Base-by-base conservation (phyloP, 495 filamentous ascomycete species). In the Chlorociboria aeruginascens region DNA sequence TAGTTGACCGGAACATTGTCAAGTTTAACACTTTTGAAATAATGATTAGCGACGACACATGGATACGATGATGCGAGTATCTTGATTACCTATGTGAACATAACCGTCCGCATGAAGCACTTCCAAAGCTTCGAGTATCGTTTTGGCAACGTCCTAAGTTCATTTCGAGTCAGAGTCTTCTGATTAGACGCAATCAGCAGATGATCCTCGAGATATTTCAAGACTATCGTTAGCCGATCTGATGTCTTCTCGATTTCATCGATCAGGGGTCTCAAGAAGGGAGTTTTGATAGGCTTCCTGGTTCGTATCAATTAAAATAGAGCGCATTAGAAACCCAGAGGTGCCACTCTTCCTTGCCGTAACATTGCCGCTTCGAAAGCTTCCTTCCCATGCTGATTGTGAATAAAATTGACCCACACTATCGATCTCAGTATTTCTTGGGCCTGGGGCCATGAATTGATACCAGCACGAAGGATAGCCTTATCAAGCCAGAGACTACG, bases 1-100 rank as follows among this genome's bases (percentile, higher is more conserved):
- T 63, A 54, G 48, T 68, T 69, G 13, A 69, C 60, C 14, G 69
- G 58, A 8, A 71, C 49, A 49, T 69, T 69, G 44, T 64, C 54
- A 16, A 59, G 54, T 51, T 69, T 69, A 20, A 69, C 42, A 63
- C 69, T 63, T 45, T 1, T 16, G 17, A 17, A 1, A 13, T 13
- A 20, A 20, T 9, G n/a, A 45, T 34, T 34, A n/a, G 6, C 13
- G 10, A n/a, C 7, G 29, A 35, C 12, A 16, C 12, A n/a, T 1
- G 8, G 28, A 12, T 6, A 8, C 4, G 20, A 25, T 25, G 11
- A 16, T 35, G 8, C 6, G 7, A 14, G n/a, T 35, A 16, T 34
- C 20, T 33, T 16, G 16, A 8, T 37, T 55, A 64, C 62, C 65
- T 35, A 64, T 66, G 54, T 69, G 65, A 13, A 66, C 66, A 53